These are phyloP conservation scores for Wakefieldia striispora DNA, from an alignment of 768 basidiomycete species.

Conservation along the genomic window DNA sequence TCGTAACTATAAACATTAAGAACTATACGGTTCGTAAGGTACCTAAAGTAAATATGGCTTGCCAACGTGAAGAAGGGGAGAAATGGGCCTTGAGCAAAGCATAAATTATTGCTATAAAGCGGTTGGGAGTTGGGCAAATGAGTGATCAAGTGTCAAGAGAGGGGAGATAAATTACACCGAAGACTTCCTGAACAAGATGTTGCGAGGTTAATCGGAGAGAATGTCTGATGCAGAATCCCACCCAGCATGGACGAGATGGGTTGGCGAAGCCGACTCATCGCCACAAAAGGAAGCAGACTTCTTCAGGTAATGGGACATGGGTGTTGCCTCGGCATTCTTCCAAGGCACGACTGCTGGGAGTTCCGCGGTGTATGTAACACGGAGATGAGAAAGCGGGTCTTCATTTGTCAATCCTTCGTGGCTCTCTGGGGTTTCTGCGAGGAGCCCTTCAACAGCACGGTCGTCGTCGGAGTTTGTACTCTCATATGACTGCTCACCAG, in stretches of 20 bases:
- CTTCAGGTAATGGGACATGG: conserved; percentile 36
- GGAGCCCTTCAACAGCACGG: conserved; percentile 32
- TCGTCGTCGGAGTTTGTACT: conserved; percentile 38
- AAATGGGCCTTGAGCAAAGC: conserved; percentile 9
- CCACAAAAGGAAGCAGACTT: conserved; percentile 41
- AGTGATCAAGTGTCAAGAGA: conserved; percentile 13
- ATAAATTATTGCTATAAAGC: conserved; percentile 29
- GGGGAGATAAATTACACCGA: conserved; percentile 25
- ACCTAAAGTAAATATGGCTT: conserved; percentile 14
- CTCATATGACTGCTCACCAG: conserved; percentile 32
- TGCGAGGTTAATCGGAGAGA: conserved; percentile 30
- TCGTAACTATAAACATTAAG: conserved; percentile 31
- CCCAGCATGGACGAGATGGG: conserved; percentile 52
- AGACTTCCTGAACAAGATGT: conserved; percentile 6
- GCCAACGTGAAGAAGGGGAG: conserved; percentile 8
- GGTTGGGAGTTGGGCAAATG: conserved; percentile 17
- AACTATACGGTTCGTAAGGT: conserved; percentile 29
- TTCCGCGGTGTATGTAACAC: conserved; percentile 34
- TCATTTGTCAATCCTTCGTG: conserved; percentile 31
- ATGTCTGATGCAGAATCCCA: conserved; percentile 55
- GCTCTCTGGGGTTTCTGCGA: conserved; percentile 32
- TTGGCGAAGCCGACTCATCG: conserved; percentile 41
- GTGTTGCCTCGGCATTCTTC: conserved; percentile 34
- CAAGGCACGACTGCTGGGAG: conserved; percentile 34
- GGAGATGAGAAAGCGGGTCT: conserved; percentile 35